These are phyloP conservation scores for Termitomyces sp. DNA, from an alignment of 768 basidiomycete genomes.

Conservation along the genomic window DNA sequence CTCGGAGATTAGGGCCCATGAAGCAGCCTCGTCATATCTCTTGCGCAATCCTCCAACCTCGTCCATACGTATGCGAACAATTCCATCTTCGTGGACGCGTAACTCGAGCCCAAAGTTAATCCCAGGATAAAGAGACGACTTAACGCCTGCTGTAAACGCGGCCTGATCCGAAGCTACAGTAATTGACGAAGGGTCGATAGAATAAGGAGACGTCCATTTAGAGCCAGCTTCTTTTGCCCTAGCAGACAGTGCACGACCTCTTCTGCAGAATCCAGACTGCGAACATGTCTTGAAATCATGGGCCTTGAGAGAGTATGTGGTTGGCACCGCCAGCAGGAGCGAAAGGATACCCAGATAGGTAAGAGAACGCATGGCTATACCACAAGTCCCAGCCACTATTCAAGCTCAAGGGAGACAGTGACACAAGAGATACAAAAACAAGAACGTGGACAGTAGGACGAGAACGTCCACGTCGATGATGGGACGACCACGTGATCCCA, in stretches of 20 bases:
- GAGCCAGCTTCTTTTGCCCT: slow-evolving; percentile 55
- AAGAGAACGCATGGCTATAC: slow-evolving; percentile 28
- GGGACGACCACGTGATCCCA: not conserved
- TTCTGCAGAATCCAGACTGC: slow-evolving; percentile 92
- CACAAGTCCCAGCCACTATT: not conserved
- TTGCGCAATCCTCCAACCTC: slow-evolving; percentile 74
- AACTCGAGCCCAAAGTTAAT: slow-evolving; percentile 80
- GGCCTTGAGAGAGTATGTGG: slow-evolving; percentile 57
- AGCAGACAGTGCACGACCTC: slow-evolving; percentile 75
- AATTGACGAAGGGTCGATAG: slow-evolving; percentile 55
- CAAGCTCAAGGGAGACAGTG: not conserved
- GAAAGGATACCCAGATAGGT: slow-evolving; percentile 29
- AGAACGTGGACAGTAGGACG: not conserved
- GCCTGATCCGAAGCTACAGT: slow-evolving; percentile 47
- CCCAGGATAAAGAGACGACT: slow-evolving; percentile 77
- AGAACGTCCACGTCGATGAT: not conserved
- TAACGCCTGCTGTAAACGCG: slow-evolving; percentile 69
- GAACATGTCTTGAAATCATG: slow-evolving; percentile 93
- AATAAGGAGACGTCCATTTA: slow-evolving; percentile 85
- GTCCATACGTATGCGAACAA: slow-evolving; percentile 90
- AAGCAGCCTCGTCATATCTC: slow-evolving; percentile 88
- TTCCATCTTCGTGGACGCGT: slow-evolving; percentile 81
- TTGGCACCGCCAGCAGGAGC: slow-evolving; percentile 27
- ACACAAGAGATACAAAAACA: not conserved
- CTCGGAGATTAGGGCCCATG: slow-evolving; percentile 80